These are phyloP conservation scores for Floccularia luteovirens DNA, from an alignment of 768 basidiomycete genomes.

Conservation along the genomic window DNA sequence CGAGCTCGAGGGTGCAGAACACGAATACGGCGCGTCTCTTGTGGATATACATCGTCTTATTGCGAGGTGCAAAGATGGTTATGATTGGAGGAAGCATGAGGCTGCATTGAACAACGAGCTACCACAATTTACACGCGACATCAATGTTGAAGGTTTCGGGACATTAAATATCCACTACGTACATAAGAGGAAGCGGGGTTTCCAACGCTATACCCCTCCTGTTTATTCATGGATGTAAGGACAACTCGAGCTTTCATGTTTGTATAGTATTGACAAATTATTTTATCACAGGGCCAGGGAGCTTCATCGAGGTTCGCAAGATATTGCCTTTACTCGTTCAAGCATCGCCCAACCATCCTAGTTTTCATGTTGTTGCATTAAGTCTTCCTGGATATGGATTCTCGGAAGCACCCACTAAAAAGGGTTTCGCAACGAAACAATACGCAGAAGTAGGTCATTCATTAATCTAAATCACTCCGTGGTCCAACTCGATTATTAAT, in stretches of 20 bases:
- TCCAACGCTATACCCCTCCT: conserved; percentile 39
- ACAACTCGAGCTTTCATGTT: conserved; percentile 13
- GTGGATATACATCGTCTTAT: conserved; percentile 30
- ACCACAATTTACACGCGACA: conserved; percentile 42
- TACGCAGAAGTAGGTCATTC: conserved; percentile 25
- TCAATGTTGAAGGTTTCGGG: conserved; percentile 33
- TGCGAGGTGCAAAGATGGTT: conserved; percentile 30
- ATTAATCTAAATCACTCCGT: background rate
- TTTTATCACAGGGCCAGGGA: conserved; percentile 37
- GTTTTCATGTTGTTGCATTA: conserved; percentile 50
- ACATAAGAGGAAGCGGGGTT: conserved; percentile 33
- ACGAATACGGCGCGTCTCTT: conserved; percentile 33
- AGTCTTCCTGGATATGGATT: conserved; percentile 52
- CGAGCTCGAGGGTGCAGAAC: conserved; percentile 12
- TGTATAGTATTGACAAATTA: background rate
- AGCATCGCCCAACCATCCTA: conserved; percentile 31
- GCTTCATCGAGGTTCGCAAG: conserved; percentile 42
- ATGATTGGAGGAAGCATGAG: conserved; percentile 36
- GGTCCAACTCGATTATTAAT: background rate
- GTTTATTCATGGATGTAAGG: conserved; percentile 37
- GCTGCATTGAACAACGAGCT: conserved; percentile 32
- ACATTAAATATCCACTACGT: conserved; percentile 39
- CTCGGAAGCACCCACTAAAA: conserved; percentile 41
- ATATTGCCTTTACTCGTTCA: conserved; percentile 39
- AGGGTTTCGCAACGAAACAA: conserved; percentile 25